Conservation (phyloP, 2,329 filamentous ascomycete genomes). For the Balansia obtecta region DNA sequence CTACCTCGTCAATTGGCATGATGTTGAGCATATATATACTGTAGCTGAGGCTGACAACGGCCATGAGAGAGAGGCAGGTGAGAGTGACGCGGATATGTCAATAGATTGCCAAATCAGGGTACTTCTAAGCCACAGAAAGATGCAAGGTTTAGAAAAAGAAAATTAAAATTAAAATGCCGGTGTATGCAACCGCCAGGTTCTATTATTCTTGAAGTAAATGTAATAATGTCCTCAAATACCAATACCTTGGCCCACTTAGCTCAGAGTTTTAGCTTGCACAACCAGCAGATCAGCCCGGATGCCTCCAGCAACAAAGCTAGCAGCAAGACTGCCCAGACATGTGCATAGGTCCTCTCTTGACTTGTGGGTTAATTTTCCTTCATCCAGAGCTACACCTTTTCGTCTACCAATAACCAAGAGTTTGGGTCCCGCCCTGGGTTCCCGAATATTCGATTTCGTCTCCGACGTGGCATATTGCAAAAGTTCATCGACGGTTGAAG, state of each 20-base stretch:
- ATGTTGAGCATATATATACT: too few species aligned
- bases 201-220: too few species aligned
- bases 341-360: slow-evolving; percentile 10
- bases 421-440: slow-evolving; percentile 7
- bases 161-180: neutral
- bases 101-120: too few species aligned
- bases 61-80: too few species aligned
- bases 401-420: slow-evolving; percentile 14
- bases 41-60: too few species aligned
- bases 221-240: neutral
- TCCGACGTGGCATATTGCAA: slow-evolving; percentile 10
- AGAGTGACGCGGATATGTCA: too few species aligned
- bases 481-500: slow-evolving; percentile 12
- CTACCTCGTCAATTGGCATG: too few species aligned
- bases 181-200: neutral
- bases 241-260: neutral
- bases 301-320: slow-evolving; percentile 12
- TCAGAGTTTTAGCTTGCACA: slow-evolving; percentile 17
- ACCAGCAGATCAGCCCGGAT: slow-evolving; percentile 15
- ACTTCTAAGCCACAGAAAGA: too few species aligned
- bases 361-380: slow-evolving; percentile 11
- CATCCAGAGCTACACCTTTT: slow-evolving; percentile 9
- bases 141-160: too few species aligned
- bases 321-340: slow-evolving; percentile 14
- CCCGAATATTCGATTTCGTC: slow-evolving; percentile 1